Base-by-base conservation (phyloP, 345 rosid genomes). In the Hirschfeldia incana region DNA sequence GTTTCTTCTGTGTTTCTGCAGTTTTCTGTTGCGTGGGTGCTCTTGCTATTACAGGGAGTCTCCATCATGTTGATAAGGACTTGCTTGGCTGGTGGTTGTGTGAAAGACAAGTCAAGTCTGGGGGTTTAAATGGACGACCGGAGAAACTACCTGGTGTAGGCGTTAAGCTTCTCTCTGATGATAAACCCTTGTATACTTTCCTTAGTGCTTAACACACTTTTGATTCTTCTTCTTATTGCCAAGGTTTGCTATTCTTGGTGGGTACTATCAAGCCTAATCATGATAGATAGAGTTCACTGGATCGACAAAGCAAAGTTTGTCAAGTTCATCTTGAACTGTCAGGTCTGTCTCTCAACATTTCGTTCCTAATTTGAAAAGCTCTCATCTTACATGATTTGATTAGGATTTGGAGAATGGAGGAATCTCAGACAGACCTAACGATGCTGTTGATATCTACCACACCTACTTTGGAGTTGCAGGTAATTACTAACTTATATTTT, bases 71-170 rank as follows among this genome's bases (percentile, higher is more conserved):
- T 69, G 93, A 95, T 79, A 91, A 88, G 90, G 98, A 94, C 92
- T 88, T 88, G 36, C 96, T 95, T 12, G 98, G 97, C 2, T 91
- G 97, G 98, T 93, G 98, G 99, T 80, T 95, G 82, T 93, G 97
- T 69, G 93, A 93, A 75, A 83, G 94, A 55, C 99, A 93, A 86
- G 88, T 78, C 60, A 85, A 90, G 78, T 76, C 86, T 42, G 97
- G 98, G 67, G 99, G 96, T 76, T 81, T 93, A 33, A 93, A 89
- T 81, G 96, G 99, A 30, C 91, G 93, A 68, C 99, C 96, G 0
- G 96, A 93, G 89, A 95, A 95, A 82, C 96, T 88, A 76, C 92
- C 97, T 74, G 99, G 91, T 84, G 99, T 90, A 73, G 39, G 94
- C 72, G 30, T 72, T 74, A 26, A 62, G 30, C 67, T 69, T 26